Conservation (phyloP, 2,329 filamentous ascomycete genomes). For the Scedosporium aurantiacum region DNA sequence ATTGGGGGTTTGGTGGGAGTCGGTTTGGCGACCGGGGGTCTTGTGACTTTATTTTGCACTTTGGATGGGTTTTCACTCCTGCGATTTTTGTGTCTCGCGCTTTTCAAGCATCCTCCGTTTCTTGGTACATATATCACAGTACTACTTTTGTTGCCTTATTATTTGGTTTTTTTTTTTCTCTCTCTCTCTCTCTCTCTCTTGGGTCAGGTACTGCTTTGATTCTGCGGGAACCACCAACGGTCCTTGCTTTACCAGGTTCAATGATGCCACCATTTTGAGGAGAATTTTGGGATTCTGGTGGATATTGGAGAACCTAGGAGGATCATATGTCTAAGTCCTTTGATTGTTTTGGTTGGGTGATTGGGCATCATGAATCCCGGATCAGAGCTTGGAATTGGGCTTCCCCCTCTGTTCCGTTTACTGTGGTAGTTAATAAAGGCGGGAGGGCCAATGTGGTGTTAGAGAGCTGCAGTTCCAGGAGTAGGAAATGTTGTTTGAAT, state of each 20-base stretch:
- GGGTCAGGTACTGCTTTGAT: not conserved
- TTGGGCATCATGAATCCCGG: too few species aligned
- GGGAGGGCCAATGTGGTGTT: not conserved
- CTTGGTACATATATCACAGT: not conserved
- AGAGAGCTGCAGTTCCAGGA: not conserved
- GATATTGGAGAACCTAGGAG: not conserved
- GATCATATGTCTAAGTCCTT: too few species aligned
- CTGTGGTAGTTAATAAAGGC: not conserved
- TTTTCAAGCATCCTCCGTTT: not conserved
- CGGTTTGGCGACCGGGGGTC: not conserved
- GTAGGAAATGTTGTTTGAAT: not conserved
- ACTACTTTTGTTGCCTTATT: not conserved
- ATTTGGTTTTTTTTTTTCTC: too few species aligned
- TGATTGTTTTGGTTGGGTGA: too few species aligned
- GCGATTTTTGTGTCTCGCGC: not conserved
- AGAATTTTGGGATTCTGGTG: not conserved
- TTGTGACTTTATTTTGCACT: not conserved
- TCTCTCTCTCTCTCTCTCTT: too few species aligned
- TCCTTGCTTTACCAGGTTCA: not conserved
- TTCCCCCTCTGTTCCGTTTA: not conserved
- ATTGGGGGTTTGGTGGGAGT: not conserved
- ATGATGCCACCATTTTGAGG: not conserved
- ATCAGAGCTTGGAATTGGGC: not conserved
- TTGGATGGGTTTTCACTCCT: not conserved
- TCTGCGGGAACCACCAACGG: not conserved